phyloP scores from a whole-genome alignment of 257 asterid genomes.

The Solanum etuberosum region DNA sequence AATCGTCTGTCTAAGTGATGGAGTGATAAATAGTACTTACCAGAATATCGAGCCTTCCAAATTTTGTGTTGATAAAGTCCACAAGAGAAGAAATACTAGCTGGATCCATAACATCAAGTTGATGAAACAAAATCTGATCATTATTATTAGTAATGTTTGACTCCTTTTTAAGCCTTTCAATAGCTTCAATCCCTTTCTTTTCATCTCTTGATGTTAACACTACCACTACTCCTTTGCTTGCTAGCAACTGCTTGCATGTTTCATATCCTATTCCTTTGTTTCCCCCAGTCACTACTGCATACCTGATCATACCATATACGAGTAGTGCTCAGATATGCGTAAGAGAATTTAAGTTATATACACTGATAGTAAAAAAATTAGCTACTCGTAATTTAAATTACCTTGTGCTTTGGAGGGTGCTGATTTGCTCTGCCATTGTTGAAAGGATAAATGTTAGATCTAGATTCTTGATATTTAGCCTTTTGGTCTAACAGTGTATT shows the following conservation, averaged over 20 bases:
- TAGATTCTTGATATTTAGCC: conserved; percentile 5
- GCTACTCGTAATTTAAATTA: neutral
- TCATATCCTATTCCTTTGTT: conserved; percentile 50
- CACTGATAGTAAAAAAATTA: neutral
- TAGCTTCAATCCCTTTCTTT: conserved; percentile 33
- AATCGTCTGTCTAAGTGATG: too few species aligned
- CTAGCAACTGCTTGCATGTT: conserved; percentile 39
- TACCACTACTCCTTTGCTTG: conserved; percentile 32
- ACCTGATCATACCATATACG: neutral
- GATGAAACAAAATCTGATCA: conserved; percentile 15
- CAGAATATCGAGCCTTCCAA: conserved; percentile 45
- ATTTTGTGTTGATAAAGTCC: conserved; percentile 11
- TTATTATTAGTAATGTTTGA: neutral
- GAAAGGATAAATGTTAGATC: neutral
- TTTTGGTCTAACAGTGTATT: neutral
- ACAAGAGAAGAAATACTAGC: conserved; percentile 21
- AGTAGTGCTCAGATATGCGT: neutral
- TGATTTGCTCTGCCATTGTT: neutral
- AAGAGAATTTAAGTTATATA: neutral
- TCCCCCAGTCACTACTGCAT: conserved; percentile 40
- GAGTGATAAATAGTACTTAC: too few species aligned
- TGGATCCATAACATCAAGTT: conserved; percentile 29
- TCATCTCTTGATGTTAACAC: conserved; percentile 41
- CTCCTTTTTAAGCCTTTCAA: conserved; percentile 18
- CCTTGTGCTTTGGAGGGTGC: neutral